Evolutionary conservation across 805 yeast genomes (phyloP).

Genomic region (Candida succiphila): DNA sequence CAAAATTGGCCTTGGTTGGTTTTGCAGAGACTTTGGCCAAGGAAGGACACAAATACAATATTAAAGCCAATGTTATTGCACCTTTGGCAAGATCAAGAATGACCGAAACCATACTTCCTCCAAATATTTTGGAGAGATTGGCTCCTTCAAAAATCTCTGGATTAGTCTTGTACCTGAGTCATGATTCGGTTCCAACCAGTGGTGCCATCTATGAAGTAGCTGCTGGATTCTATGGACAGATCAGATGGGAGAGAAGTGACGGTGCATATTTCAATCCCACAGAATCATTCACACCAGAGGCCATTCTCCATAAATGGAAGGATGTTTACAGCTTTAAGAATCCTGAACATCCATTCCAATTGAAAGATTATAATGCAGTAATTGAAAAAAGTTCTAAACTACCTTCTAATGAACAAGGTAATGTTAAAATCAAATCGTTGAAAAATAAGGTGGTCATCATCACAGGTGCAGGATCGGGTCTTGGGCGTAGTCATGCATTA

Average conservation of each 20-base stretch:
- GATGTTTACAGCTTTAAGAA: slow-evolving; percentile 56
- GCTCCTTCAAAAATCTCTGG: slow-evolving; percentile 91
- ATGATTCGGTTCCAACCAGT: slow-evolving; percentile 49
- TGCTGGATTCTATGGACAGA: slow-evolving; percentile 86
- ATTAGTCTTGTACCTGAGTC: slow-evolving; percentile 70
- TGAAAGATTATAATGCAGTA: slow-evolving; percentile 61
- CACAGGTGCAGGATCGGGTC: slow-evolving; percentile 94
- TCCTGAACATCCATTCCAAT: slow-evolving; percentile 55
- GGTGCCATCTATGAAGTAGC: slow-evolving; percentile 87
- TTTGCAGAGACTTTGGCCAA: slow-evolving; percentile 90
- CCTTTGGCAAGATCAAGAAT: slow-evolving; percentile 93
- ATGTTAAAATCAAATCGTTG: slow-evolving; percentile 42
- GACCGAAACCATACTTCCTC: slow-evolving; percentile 88
- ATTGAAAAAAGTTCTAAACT: slow-evolving; percentile 41
- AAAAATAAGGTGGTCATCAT: slow-evolving; percentile 80
- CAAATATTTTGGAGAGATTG: slow-evolving; percentile 68
- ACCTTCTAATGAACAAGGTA: slow-evolving; percentile 40
- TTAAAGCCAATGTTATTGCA: slow-evolving; percentile 78
- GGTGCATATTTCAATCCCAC: slow-evolving; percentile 82
- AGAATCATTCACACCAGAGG: slow-evolving; percentile 71
- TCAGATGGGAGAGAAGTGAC: slow-evolving; percentile 89
- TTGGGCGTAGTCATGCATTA: slow-evolving; percentile 85
- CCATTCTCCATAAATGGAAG: slow-evolving; percentile 58
- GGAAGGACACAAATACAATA: slow-evolving; percentile 83
- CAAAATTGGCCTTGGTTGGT: slow-evolving; percentile 84